phyloP scores from a whole-genome alignment of 495 filamentous ascomycete species.

The Aspergillus taichungensis region DNA sequence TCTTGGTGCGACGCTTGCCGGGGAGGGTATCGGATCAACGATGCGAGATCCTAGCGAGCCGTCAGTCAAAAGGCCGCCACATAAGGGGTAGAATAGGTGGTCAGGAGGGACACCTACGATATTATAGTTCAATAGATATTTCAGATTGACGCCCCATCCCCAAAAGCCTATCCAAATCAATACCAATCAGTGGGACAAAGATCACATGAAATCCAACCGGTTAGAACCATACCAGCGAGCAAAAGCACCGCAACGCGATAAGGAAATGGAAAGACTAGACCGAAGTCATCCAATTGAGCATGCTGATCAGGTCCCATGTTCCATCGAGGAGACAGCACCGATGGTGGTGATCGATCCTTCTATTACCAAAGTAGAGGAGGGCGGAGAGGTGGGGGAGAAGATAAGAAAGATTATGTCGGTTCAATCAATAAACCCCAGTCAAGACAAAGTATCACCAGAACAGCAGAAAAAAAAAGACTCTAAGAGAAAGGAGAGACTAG shows the following conservation, averaged over 20 bases:
- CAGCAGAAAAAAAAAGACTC: constrained; percentile 8
- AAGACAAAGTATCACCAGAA: neutral
- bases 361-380: constrained; percentile 3
- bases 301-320: constrained; percentile 77
- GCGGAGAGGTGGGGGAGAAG: constrained; percentile 6
- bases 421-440: neutral
- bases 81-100: neutral
- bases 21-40: constrained; percentile 69
- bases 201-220: neutral
- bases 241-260: constrained; percentile 72
- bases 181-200: constrained; percentile 2
- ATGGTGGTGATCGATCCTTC: constrained; percentile 9
- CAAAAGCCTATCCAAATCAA: constrained; percentile 56
- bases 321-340: constrained; percentile 29
- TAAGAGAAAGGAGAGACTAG: constrained; percentile 33
- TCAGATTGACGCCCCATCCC: constrained; percentile 84
- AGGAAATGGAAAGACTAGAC: constrained; percentile 74
- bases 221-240: constrained; percentile 54
- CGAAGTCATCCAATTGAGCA: constrained; percentile 76
- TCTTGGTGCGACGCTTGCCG: constrained; percentile 54
- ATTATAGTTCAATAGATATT: constrained; percentile 62
- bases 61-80: constrained; percentile 9
- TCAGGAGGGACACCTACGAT: constrained; percentile 47
- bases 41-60: constrained; percentile 55
- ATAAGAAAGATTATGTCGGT: constrained; percentile 3